Conservation (phyloP, 495 filamentous ascomycete genomes). For the Penicillium samsonianum region DNA sequence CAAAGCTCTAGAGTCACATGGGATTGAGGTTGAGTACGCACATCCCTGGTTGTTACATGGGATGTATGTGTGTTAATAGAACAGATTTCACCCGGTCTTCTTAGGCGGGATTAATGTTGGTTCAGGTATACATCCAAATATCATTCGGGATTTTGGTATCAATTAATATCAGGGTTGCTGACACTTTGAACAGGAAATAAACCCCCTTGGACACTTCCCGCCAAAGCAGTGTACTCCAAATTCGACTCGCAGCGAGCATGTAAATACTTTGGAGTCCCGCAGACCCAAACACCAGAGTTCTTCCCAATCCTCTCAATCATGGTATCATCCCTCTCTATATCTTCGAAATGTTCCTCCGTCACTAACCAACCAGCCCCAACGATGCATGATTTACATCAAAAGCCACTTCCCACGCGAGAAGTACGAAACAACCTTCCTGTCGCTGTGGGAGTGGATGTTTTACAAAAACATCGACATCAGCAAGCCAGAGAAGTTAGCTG, state of each 20-base stretch:
- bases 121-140: conserved; percentile 45
- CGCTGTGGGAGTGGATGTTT: conserved; percentile 51
- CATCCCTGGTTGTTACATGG: not conserved
- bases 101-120: conserved; percentile 71
- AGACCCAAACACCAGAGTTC: conserved; percentile 46
- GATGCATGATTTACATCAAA: conserved; percentile 67
- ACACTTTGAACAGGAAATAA: conserved; percentile 58
- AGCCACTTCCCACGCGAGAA: conserved; percentile 38
- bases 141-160: not conserved
- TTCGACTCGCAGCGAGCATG: conserved; percentile 59
- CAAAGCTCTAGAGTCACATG: conserved; percentile 53
- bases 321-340: conserved; percentile 10
- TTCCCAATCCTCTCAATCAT: conserved; percentile 55
- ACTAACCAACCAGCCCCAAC: conserved; percentile 51
- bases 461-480: conserved; percentile 49
- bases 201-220: conserved; percentile 69
- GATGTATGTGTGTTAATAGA: conserved; percentile 4
- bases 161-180: not conserved
- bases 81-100: conserved; percentile 67
- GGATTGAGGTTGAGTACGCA: conserved; percentile 62
- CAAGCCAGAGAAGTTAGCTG: conserved; percentile 43
- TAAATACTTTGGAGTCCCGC: conserved; percentile 51
- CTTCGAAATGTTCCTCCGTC: too few species aligned
- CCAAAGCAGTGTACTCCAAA: conserved; percentile 59
- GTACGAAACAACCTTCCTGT: conserved; percentile 46